Conservation (phyloP, 805 yeast species). For the Pachysolen tannophilus region DNA sequence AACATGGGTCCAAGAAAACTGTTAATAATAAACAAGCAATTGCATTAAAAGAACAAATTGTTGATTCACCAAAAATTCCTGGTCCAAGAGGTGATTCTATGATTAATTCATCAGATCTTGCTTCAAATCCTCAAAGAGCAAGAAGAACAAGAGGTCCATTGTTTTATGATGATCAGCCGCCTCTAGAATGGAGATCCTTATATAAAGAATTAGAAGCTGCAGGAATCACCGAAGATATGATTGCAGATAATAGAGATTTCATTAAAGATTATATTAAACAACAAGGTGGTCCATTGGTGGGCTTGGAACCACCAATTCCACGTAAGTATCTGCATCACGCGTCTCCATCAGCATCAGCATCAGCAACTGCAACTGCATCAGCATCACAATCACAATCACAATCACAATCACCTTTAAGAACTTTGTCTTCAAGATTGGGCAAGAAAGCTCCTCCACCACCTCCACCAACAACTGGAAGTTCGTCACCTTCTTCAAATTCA, state of each 20-base stretch:
- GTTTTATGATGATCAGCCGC: conserved; percentile 74
- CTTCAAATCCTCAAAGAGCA: conserved; percentile 36
- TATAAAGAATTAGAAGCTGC: conserved; percentile 65
- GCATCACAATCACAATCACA: conserved; percentile 26
- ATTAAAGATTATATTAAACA: conserved; percentile 69
- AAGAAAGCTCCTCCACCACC: conserved; percentile 35
- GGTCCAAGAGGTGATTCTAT: conserved; percentile 64
- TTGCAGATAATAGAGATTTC: conserved; percentile 77
- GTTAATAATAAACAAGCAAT: conserved; percentile 81
- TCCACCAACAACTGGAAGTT: conserved; percentile 25
- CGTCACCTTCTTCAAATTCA: neutral
- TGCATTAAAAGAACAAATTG: conserved; percentile 54
- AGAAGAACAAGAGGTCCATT: conserved; percentile 50
- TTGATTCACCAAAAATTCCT: conserved; percentile 24
- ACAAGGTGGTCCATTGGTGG: conserved; percentile 75
- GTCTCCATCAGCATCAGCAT: conserved; percentile 30
- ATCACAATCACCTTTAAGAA: conserved; percentile 22
- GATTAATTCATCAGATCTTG: conserved; percentile 9
- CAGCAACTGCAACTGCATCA: conserved; percentile 15
- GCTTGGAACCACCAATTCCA: conserved; percentile 80
- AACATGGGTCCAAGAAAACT: conserved; percentile 83
- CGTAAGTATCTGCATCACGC: conserved; percentile 40
- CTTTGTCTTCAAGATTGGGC: conserved; percentile 13
- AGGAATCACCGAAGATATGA: conserved; percentile 84
- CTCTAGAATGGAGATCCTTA: conserved; percentile 75